These are phyloP conservation scores for Clathrospora elynae DNA, from an alignment of 2,329 filamentous ascomycete genomes.

Conservation along the genomic window DNA sequence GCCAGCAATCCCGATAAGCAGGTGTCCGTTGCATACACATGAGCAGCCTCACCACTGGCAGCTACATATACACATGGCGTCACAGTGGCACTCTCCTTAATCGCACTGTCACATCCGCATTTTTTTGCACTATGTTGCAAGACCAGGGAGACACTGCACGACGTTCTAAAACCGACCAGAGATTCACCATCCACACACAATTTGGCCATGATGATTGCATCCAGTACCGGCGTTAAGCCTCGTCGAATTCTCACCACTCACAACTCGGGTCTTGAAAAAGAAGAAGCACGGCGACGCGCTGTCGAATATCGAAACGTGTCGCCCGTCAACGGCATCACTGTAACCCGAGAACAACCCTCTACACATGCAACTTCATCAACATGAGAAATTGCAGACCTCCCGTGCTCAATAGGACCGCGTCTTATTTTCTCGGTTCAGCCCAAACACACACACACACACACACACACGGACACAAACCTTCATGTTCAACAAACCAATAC, in stretches of 20 bases:
- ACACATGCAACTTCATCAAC: constrained; percentile 2
- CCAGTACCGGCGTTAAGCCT: constrained; percentile 13
- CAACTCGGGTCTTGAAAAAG: constrained; percentile 6
- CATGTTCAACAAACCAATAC: no score
- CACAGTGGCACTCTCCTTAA: not conserved
- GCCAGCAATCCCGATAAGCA: constrained; percentile 9
- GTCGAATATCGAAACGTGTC: constrained; percentile 9
- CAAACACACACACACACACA: constrained; percentile 3
- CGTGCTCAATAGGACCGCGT: not conserved
- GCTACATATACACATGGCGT: not conserved
- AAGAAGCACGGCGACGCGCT: constrained; percentile 23
- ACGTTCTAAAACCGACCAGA: constrained; percentile 4
- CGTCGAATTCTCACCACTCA: constrained; percentile 15
- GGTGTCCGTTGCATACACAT: constrained; percentile 6
- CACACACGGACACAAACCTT: no score
- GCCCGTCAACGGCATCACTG: constrained; percentile 1
- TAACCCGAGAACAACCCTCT: constrained; percentile 3
- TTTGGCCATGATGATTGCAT: no score
- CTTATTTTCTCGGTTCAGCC: constrained; percentile 2
- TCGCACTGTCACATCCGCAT: constrained; percentile 15
- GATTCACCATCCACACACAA: not conserved
- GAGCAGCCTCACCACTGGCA: constrained; percentile 1
- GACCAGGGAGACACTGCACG: not conserved
- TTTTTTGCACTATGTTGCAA: constrained; percentile 17
- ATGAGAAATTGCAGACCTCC: not conserved